A percentile compares a stretch with the other conserved stretches of the same genome.
Evolutionary conservation across 768 basidiomycete genomes (phyloP).

Genomic region (Serpula lacrymans): DNA sequence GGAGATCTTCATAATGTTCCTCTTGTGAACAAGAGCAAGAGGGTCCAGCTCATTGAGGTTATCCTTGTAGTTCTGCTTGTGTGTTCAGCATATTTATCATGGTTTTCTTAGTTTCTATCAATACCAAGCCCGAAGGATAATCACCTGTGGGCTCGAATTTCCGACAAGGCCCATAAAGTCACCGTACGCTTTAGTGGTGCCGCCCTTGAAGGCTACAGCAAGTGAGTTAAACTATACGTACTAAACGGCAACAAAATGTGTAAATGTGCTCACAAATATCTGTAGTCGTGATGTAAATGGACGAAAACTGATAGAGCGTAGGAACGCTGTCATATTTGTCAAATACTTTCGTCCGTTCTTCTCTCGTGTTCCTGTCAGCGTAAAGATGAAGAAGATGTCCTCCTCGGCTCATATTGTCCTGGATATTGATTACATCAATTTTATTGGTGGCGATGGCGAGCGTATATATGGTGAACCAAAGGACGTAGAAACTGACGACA

Average conservation of each 20-base stretch:
- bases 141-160: conserved; percentile 61
- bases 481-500: conserved; percentile 35
- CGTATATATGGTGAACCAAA: conserved; percentile 49
- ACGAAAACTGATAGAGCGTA: conserved; percentile 41
- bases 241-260: not conserved
- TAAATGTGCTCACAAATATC: conserved; percentile 4
- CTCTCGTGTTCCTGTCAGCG: conserved; percentile 46
- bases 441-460: conserved; percentile 44
- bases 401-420: conserved; percentile 43
- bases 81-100: conserved; percentile 3
- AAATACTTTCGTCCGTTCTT: conserved; percentile 50
- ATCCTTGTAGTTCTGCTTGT: too few species aligned
- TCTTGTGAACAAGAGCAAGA: conserved; percentile 36
- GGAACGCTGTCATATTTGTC: conserved; percentile 45
- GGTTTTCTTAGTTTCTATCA: conserved; percentile 52
- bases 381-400: conserved; percentile 35
- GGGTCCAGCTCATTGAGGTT: conserved; percentile 62
- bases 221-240: conserved; percentile 24
- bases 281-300: conserved; percentile 17
- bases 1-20: conserved; percentile 31
- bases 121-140: conserved; percentile 39
- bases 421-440: conserved; percentile 44
- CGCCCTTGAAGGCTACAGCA: conserved; percentile 43
- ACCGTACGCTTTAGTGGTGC: conserved; percentile 53
- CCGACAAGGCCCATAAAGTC: conserved; percentile 51